These are phyloP conservation scores for Obelidium mucronatum DNA, from an alignment of 192 early-diverging fungal genomes.

Conservation along the genomic window DNA sequence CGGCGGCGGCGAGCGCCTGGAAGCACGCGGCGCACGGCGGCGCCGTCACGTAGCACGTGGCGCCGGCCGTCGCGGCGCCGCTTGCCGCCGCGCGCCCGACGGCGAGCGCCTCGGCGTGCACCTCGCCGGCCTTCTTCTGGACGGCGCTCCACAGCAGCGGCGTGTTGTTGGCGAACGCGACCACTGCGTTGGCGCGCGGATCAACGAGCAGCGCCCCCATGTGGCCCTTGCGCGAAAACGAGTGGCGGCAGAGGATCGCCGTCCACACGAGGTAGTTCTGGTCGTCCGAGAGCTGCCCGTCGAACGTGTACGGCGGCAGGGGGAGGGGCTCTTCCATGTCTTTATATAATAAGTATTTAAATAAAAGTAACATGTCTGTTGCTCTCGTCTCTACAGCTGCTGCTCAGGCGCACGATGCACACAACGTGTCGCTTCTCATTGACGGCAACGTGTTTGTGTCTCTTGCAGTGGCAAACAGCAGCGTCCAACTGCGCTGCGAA, in stretches of 20 bases:
- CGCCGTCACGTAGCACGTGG: constrained; percentile 20
- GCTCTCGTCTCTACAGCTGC: no score
- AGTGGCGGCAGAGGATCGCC: constrained; percentile 9
- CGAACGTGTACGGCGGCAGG: not conserved
- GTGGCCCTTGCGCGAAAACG: constrained; percentile 28
- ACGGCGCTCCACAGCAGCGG: constrained; percentile 10
- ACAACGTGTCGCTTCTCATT: no score
- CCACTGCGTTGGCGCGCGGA: not conserved
- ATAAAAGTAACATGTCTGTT: no score
- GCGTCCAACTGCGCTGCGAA: no score
- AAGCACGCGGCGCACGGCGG: constrained; percentile 17
- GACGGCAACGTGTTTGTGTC: no score
- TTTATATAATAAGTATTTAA: no score
- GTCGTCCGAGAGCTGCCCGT: not conserved
- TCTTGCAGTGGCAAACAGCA: no score
- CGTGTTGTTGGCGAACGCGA: constrained; percentile 23
- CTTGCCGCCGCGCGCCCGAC: not conserved
- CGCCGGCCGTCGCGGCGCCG: not conserved
- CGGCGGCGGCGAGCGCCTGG: constrained; percentile 3
- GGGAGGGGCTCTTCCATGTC: not conserved
- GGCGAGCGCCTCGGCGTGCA: constrained; percentile 10
- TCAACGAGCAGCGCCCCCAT: constrained; percentile 3
- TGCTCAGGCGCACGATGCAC: no score
- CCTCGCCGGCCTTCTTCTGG: constrained; percentile 14
- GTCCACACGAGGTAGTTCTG: constrained; percentile 17